A percentile compares a stretch with the other conserved stretches of the same genome.
These are phyloP conservation scores for Ophiocordyceps sinensis DNA, from an alignment of 2,329 filamentous ascomycete species.

Conservation along the genomic window DNA sequence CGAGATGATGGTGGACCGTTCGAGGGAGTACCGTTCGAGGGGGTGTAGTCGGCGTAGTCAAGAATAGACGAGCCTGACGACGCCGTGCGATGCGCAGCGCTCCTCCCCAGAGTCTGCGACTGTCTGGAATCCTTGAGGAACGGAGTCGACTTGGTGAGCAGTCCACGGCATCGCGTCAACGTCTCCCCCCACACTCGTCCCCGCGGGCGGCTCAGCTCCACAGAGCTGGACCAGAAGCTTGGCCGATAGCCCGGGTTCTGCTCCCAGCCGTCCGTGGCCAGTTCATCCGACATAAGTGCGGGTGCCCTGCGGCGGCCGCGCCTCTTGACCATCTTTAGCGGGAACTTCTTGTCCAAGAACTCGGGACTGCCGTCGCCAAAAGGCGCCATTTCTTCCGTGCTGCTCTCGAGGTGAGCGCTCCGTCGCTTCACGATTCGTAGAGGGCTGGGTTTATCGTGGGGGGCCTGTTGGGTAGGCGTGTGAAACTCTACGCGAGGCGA, in stretches of 20 bases:
- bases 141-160: conserved; percentile 2
- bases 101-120: background rate
- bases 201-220: conserved; percentile 2
- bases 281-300: background rate
- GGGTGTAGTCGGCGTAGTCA: background rate
- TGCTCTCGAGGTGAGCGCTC: background rate
- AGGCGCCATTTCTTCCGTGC: background rate
- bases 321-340: conserved; percentile 5
- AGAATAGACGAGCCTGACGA: background rate
- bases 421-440: conserved; percentile 33
- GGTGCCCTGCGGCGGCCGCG: background rate
- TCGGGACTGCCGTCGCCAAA: background rate
- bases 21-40: background rate
- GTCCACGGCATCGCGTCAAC: conserved; percentile 4
- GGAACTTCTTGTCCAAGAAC: conserved; percentile 1
- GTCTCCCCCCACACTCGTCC: conserved; percentile 5
- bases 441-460: conserved; percentile 24
- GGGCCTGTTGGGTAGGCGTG: conserved; percentile 9
- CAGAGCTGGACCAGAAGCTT: conserved; percentile 3
- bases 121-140: background rate
- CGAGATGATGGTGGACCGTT: background rate
- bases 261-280: background rate
- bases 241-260: background rate
- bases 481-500: conserved; percentile 17
- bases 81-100: background rate